A percentile compares a stretch with the other conserved stretches of the same genome.
Conservation (phyloP, 306 rosid genomes). For the Corylus avellana region DNA sequence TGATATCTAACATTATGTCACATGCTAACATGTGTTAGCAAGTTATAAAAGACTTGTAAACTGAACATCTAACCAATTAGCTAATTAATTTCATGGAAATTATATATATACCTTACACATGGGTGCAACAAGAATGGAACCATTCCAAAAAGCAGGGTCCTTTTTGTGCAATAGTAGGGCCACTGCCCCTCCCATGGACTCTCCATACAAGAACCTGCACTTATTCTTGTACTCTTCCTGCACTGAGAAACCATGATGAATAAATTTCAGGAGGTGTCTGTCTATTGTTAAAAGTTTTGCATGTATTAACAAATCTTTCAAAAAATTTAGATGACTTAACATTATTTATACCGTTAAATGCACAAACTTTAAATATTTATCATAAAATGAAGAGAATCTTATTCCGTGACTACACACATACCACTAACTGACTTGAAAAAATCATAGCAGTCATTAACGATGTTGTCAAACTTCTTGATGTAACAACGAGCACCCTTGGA, state of each 20-base stretch:
- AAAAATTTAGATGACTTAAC: no score
- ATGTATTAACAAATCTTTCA: no score
- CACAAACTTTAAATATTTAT: no score
- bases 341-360: no score
- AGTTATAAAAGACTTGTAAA: no score
- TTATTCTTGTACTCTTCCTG: conserved; percentile 51
- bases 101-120: conserved; percentile 74
- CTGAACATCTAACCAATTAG: no score
- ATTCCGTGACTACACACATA: conserved; percentile 9
- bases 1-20: conserved; percentile 58
- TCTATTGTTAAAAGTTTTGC: no score
- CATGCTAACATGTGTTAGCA: not conserved
- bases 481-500: conserved; percentile 79
- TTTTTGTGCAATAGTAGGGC: conserved; percentile 65
- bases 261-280: not conserved
- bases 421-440: conserved; percentile 69
- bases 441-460: conserved; percentile 58
- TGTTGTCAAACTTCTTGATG: conserved; percentile 64
- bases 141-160: conserved; percentile 73
- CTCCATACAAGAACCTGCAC: conserved; percentile 78
- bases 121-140: conserved; percentile 87
- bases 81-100: no score
- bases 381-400: no score
- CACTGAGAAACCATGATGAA: conserved; percentile 36
- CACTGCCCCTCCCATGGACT: conserved; percentile 96